These are phyloP conservation scores for Penicillium sp. DNA, from an alignment of 2,329 filamentous ascomycete species.

Conservation along the genomic window DNA sequence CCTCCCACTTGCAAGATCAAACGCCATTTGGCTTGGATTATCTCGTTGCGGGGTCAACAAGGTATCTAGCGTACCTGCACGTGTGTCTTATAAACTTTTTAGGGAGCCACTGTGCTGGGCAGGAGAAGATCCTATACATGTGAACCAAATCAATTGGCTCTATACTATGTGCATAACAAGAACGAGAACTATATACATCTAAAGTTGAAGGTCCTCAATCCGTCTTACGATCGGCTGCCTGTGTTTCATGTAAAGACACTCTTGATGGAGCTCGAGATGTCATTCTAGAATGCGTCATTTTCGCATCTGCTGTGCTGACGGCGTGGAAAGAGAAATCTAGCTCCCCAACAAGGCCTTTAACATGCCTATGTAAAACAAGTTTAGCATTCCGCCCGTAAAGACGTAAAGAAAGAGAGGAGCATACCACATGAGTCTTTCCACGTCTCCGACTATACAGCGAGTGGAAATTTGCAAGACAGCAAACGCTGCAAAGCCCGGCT, in stretches of 20 bases:
- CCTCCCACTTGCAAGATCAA: no score
- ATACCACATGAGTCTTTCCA: conserved; percentile 59
- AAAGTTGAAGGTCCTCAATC: conserved; percentile 18
- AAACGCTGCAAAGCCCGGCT: conserved; percentile 73
- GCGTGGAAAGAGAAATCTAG: conserved; percentile 71
- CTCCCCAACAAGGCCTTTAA: conserved; percentile 69
- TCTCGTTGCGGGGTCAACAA: no score
- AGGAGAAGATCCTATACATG: conserved; percentile 13
- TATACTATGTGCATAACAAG: conserved; percentile 26
- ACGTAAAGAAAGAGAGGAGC: conserved; percentile 6
- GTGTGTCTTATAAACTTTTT: no score
- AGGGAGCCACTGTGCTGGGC: no score
- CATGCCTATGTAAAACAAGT: conserved; percentile 40
- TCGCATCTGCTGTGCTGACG: conserved; percentile 38
- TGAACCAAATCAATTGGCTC: not conserved
- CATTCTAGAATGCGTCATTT: conserved; percentile 20
- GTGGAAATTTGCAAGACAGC: conserved; percentile 72
- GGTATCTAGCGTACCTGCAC: no score
- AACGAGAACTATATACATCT: conserved; percentile 22
- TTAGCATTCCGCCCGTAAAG: not conserved
- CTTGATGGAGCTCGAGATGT: conserved; percentile 24
- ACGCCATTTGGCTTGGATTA: no score
- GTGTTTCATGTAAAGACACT: conserved; percentile 24
- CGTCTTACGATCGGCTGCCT: conserved; percentile 27
- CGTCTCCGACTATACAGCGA: conserved; percentile 66